Percentiles rank a stretch among this genome's conserved stretches.
phyloP scores from a whole-genome alignment of 108 stramenopile species.

The Skeletonema potamos region DNA sequence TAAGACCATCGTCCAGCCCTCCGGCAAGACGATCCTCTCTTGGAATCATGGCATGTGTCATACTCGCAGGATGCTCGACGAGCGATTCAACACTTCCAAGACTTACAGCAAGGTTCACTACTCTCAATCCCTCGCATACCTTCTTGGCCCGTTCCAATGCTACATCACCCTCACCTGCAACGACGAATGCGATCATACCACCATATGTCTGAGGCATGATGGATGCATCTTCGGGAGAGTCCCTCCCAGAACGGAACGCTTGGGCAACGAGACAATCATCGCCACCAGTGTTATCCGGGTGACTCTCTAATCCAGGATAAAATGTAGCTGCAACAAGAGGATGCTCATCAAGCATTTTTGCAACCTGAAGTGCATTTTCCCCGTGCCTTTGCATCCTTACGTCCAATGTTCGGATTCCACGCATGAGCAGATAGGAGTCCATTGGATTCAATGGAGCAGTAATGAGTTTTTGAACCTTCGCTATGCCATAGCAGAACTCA shows the following conservation, averaged over 20 bases:
- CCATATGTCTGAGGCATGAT: constrained; percentile 51
- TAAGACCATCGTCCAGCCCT: constrained; percentile 75
- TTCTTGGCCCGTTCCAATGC: constrained; percentile 55
- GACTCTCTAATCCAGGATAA: constrained; percentile 65
- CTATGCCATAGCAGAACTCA: constrained; percentile 58
- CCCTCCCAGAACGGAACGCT: constrained; percentile 48
- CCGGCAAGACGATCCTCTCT: constrained; percentile 60
- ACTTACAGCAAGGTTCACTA: constrained; percentile 75
- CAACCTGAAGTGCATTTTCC: constrained; percentile 65
- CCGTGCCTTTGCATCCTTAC: constrained; percentile 77
- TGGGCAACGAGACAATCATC: constrained; percentile 38
- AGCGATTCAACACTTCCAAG: constrained; percentile 85
- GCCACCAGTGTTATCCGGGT: constrained; percentile 49
- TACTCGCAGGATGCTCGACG: constrained; percentile 73
- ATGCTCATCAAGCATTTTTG: constrained; percentile 64
- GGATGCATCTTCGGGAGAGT: constrained; percentile 49
- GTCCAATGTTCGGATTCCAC: constrained; percentile 89
- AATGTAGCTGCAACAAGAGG: constrained; percentile 49
- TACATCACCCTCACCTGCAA: constrained; percentile 54
- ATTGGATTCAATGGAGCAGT: constrained; percentile 83
- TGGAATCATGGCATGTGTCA: constrained; percentile 88
- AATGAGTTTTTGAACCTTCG: constrained; percentile 80
- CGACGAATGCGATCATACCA: constrained; percentile 74
- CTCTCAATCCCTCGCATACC: constrained; percentile 51
- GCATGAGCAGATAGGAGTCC: constrained; percentile 82